Evolutionary conservation across 2,329 filamentous ascomycete species (phyloP), one percentile per base, ranked within the genome.

Genomic region (Pseudocercospora ulei): DNA sequence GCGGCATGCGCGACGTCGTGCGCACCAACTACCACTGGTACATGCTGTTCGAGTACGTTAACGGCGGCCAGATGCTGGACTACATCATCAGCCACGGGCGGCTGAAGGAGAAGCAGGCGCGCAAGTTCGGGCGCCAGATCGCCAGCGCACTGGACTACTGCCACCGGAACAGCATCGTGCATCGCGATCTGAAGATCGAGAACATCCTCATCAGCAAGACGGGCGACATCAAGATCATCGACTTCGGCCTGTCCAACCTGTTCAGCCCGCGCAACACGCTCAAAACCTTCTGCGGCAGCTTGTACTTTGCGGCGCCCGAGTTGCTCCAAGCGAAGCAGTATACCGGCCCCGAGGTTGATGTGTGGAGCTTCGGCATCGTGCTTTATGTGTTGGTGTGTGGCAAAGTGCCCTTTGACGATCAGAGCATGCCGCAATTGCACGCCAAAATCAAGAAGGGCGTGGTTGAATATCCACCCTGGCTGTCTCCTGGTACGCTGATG

Each of bases 141-240:
- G 86, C 88, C 20, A 95, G 88, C 58, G 86, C 90, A 19, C 70
- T 98, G 41, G 90, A 98, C 62, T 98, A 96, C 65, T 95, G 87
- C 59, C 90, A 98, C 62, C 78, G 87, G 46, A 96, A 98, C 68
- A 95, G 86, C 63, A 96, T 98, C 51, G 90, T 96, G 14, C 90
- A 98, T 62, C 79, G 90, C 35, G 90, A 98, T 59, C 66, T 98
- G 50, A 98, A 98, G 70, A 98, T 98, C 52, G 90, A 96, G 63
- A 98, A 98, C 59, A 98, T 98, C 38, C 74, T 98, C 45, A 98
- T 98, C 65, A 95, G 86, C 70, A 96, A 96, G 69, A 95, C 83
- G 1, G 90, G 90, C 25, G 90, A 98, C 59, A 98, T 98, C 64
- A 96, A 96, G 61, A 96, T 98, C 55, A 98, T 98, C 52, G 90